phyloP scores from a whole-genome alignment of 495 filamentous ascomycete species.

The Parachaetomium inaequale region DNA sequence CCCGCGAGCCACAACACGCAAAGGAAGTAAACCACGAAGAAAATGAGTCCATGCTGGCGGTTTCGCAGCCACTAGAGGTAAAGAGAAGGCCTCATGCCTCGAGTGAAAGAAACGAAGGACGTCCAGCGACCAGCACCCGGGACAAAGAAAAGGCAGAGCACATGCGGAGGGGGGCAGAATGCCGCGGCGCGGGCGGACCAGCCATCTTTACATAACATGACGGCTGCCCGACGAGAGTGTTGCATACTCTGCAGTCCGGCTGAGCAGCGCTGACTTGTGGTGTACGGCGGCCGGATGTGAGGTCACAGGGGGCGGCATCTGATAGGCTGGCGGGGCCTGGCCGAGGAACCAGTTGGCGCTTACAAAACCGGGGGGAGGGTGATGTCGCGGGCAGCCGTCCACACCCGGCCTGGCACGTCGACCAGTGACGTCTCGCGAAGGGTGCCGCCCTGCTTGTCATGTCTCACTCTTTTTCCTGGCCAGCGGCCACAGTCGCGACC shows the following conservation, averaged over 20 bases:
- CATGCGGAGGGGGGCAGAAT: slow-evolving; percentile 12
- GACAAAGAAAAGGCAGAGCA: slow-evolving; percentile 18
- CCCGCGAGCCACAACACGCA: slow-evolving; percentile 41
- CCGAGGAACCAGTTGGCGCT: slow-evolving; percentile 51
- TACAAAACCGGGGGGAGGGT: slow-evolving; percentile 42
- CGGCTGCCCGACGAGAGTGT: slow-evolving; percentile 5
- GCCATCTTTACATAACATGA: slow-evolving; percentile 23
- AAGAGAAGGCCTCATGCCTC: slow-evolving; percentile 23
- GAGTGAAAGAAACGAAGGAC: slow-evolving; percentile 27
- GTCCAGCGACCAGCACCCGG: slow-evolving; percentile 31
- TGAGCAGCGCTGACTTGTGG: slow-evolving; percentile 25
- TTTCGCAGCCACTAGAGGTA: slow-evolving; percentile 27
- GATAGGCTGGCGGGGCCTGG: slow-evolving; percentile 45
- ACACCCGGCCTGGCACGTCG: slow-evolving; percentile 35
- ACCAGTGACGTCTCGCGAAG: slow-evolving; percentile 43
- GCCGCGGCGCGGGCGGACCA: slow-evolving; percentile 14
- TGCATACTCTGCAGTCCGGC: slow-evolving; percentile 19
- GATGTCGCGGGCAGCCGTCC: slow-evolving; percentile 45
- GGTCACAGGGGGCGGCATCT: slow-evolving; percentile 35
- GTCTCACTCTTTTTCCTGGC: slow-evolving; percentile 49
- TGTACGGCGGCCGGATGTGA: slow-evolving; percentile 30
- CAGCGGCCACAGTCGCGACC: slow-evolving; percentile 21
- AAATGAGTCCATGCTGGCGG: slow-evolving; percentile 40
- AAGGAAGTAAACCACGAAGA: slow-evolving; percentile 42
- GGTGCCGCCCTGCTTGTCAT: slow-evolving; percentile 44